These are phyloP conservation scores for Barnettozyma sp. DNA, from an alignment of 805 yeast species.

Conservation along the genomic window DNA sequence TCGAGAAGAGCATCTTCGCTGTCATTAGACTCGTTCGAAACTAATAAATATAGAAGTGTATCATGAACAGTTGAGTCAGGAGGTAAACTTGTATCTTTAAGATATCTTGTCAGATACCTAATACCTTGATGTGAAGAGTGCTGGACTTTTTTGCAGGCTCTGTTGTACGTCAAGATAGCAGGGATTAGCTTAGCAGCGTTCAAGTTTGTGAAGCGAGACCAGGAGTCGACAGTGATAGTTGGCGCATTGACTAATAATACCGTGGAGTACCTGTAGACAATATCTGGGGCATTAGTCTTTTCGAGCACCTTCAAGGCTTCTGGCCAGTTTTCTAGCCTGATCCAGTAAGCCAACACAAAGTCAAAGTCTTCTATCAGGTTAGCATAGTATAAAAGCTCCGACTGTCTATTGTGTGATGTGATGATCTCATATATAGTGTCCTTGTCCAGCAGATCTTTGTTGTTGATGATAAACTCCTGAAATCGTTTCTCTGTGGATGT, in stretches of 20 bases:
- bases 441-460: slow-evolving; percentile 49
- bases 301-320: slow-evolving; percentile 57
- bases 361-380: slow-evolving; percentile 59
- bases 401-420: slow-evolving; percentile 54
- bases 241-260: slow-evolving; percentile 66
- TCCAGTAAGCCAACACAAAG: slow-evolving; percentile 62
- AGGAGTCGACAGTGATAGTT: slow-evolving; percentile 60
- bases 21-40: slow-evolving; percentile 28
- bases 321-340: slow-evolving; percentile 64
- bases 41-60: slow-evolving; percentile 59
- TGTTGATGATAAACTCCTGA: slow-evolving; percentile 42
- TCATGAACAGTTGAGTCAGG: slow-evolving; percentile 54
- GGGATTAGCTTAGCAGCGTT: slow-evolving; percentile 67
- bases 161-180: slow-evolving; percentile 63
- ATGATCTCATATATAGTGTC: slow-evolving; percentile 69
- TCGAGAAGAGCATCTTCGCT: slow-evolving; percentile 43
- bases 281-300: slow-evolving; percentile 38
- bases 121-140: slow-evolving; percentile 55
- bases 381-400: slow-evolving; percentile 62
- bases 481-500: slow-evolving; percentile 28
- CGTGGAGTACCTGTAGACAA: slow-evolving; percentile 63
- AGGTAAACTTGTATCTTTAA: slow-evolving; percentile 37
- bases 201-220: slow-evolving; percentile 56
- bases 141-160: slow-evolving; percentile 34
- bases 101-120: slow-evolving; percentile 51